Percentiles rank a stretch among this genome's conserved stretches.
Conservation (phyloP, 495 filamentous ascomycete genomes). For the Penicillium tannophilum region DNA sequence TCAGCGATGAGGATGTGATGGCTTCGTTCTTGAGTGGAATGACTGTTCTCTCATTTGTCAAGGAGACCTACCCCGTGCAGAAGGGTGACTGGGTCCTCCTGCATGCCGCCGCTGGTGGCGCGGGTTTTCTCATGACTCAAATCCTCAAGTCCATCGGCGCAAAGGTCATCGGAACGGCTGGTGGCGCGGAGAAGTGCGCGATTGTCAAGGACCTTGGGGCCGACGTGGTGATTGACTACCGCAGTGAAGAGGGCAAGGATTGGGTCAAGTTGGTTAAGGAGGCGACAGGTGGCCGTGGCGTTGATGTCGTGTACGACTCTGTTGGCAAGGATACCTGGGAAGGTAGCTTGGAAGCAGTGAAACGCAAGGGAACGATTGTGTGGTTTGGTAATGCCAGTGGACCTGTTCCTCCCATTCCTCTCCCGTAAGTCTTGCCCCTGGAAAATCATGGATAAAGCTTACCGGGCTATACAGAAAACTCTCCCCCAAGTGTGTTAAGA, state of each 20-base stretch:
- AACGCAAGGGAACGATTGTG: conserved; percentile 79
- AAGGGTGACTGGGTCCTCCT: conserved; percentile 83
- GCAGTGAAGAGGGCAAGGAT: conserved; percentile 63
- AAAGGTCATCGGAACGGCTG: conserved; percentile 80
- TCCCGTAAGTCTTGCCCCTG: conserved; percentile 51
- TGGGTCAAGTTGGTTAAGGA: conserved; percentile 67
- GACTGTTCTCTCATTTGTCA: conserved; percentile 80
- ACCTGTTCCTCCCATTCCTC: conserved; percentile 71
- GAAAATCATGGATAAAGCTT: background rate
- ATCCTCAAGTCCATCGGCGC: conserved; percentile 74
- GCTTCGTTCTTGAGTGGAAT: conserved; percentile 79
- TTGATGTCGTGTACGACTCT: conserved; percentile 82
- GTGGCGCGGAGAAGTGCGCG: conserved; percentile 69
- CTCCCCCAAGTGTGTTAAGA: conserved; percentile 76
- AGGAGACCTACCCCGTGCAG: conserved; percentile 74
- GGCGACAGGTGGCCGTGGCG: conserved; percentile 70
- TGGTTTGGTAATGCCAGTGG: conserved; percentile 91
- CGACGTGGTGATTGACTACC: conserved; percentile 72
- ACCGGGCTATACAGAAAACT: conserved; percentile 43
- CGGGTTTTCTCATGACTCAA: conserved; percentile 77
- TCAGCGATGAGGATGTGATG: conserved; percentile 64
- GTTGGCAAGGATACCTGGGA: conserved; percentile 91
- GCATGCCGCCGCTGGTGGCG: conserved; percentile 89
- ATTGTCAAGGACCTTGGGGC: conserved; percentile 70
- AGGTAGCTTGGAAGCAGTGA: conserved; percentile 72